Base-by-base conservation (phyloP, 306 rosid genomes). In the Pyrus communis region DNA sequence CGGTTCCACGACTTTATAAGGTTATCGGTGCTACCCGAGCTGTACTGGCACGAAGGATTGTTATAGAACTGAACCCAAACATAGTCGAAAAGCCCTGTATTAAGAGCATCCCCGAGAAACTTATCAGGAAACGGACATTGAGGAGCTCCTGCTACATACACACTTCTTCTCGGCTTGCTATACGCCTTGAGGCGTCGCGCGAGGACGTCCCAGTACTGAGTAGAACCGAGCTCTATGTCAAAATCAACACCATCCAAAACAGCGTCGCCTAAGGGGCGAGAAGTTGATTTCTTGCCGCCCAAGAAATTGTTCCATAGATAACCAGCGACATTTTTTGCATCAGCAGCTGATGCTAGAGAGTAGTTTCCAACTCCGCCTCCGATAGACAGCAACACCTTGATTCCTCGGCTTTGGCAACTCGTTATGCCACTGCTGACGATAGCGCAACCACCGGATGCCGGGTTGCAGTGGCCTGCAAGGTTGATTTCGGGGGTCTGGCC, bases 71-170 rank as follows among this genome's bases (percentile, higher is more conserved):
- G 86, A 57, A 82, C 71, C 76, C 95, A 90, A 74, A 88, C 68
- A 75, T 84, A 92, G 82, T 89, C 88, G 74, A 89, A 92, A 12
- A 85, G 87, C 2, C 90, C 86, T 0, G 87, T 89, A 33, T 80
- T 10, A 12, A 88, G 88, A 5, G 96, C 89, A 42, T 49, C 79
- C 6, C 85, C 90, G 5, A 89, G 63, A 30, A 77, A 85, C 1
- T 28, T 77, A 78, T 89, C 97, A 13, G 97, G 97, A 76, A 83
- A 77, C 46, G 95, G 97, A 65, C 97, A 91, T 28, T 91, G 97
- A n/a, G 95, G 97, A 22, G 97, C 95, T 33, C 88, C 97, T 57
- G 84, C 64, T 40, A 91, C 80, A 87, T 86, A 86, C 54, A 91
- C 88, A 14, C 19, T 59, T 38, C 74, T 79, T 35, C 54, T 77